A percentile compares a stretch with the other conserved stretches of the same genome.
Evolutionary conservation across 1,284 basidiomycete genomes (phyloP).

Genomic region (Cutaneotrichosporon mucoides): DNA sequence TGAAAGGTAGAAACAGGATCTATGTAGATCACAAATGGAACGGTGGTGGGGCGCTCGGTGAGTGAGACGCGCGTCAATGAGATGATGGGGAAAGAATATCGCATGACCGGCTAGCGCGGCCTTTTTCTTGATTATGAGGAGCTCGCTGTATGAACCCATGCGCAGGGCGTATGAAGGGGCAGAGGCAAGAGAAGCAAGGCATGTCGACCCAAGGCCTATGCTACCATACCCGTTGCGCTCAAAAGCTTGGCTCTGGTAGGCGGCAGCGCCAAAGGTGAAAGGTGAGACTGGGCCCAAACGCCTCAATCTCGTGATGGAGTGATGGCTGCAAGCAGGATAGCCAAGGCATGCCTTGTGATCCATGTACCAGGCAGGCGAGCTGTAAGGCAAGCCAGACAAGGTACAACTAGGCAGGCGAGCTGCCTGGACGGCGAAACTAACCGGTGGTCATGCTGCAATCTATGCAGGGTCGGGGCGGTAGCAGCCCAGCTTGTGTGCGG

Average conservation of each 20-base stretch:
- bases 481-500: too few relatives aligned
- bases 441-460: too few relatives aligned
- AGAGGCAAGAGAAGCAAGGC: neutral
- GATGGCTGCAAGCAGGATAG: neutral
- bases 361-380: too few relatives aligned
- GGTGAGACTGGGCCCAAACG: neutral
- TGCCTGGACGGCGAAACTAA: too few relatives aligned
- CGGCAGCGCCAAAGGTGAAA: conserved; percentile 1
- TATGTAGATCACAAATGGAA: too few relatives aligned
- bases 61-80: too few relatives aligned
- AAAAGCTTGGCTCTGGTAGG: neutral
- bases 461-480: too few relatives aligned
- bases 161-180: neutral
- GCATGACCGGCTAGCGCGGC: neutral
- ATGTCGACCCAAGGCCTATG: conserved; percentile 1
- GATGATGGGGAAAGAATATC: too few relatives aligned
- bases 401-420: too few relatives aligned
- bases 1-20: too few relatives aligned
- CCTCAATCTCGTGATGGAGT: neutral
- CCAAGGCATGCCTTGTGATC: neutral
- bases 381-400: too few relatives aligned
- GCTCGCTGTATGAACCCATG: neutral
- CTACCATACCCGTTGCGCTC: conserved; percentile 6
- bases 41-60: too few relatives aligned
- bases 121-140: neutral